Evolutionary conservation across 345 rosid species (phyloP).

Genomic region (Reutealis trisperma): DNA sequence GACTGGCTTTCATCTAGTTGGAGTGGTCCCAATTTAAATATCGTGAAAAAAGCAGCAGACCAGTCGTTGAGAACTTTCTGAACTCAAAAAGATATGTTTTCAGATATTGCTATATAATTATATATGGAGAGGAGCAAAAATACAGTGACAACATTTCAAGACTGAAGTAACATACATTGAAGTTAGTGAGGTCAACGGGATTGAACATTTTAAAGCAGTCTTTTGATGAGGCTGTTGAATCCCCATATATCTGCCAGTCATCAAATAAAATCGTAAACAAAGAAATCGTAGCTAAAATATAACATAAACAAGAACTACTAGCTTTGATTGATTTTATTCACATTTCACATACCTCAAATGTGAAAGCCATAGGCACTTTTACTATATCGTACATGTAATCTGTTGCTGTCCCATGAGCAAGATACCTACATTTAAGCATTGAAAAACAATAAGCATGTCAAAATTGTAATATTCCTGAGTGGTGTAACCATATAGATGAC

Average conservation of each 20-base stretch:
- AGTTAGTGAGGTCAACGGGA: conserved; percentile 72
- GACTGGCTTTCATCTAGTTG: conserved; percentile 42
- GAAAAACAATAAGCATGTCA: not conserved
- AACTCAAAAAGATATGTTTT: conserved; percentile 14
- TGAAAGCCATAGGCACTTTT: conserved; percentile 92
- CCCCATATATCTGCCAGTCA: conserved; percentile 79
- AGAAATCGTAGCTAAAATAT: not conserved
- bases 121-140: too few relatives aligned
- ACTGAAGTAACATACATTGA: conserved; percentile 51
- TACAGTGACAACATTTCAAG: not conserved
- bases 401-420: conserved; percentile 98
- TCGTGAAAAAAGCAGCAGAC: conserved; percentile 79
- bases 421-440: conserved; percentile 55
- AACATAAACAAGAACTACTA: not conserved
- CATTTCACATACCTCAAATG: conserved; percentile 82
- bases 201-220: conserved; percentile 99
- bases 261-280: conserved; percentile 1
- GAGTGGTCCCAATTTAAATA: conserved; percentile 61
- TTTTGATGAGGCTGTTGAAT: conserved; percentile 51
- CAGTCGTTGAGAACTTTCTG: conserved; percentile 91
- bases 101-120: too few relatives aligned
- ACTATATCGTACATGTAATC: conserved; percentile 89
- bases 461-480: not conserved
- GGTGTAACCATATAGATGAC: too few relatives aligned
- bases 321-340: not conserved